Base-by-base conservation (phyloP, 108 stramenopile species). In the Nannochloropsis salina region DNA sequence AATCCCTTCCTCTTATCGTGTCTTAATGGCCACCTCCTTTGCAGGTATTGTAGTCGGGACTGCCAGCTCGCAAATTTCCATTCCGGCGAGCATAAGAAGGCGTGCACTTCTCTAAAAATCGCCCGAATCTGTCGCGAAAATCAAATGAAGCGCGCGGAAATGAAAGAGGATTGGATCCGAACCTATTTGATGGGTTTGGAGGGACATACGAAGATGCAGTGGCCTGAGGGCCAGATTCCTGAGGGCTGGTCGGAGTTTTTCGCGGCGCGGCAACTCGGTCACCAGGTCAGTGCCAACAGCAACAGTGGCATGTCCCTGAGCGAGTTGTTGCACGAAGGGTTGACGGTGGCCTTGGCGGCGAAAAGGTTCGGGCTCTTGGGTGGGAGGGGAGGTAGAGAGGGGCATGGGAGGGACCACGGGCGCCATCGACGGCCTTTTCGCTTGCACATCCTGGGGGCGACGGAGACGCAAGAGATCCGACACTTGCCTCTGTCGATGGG, bases 51-150 rank as follows among this genome's bases (percentile, higher is more conserved):
- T 6, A n/a, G 20, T n/a, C 61, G 61, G 20, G 61, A 74, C 61
- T 74, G 61, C 8, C 61, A 74, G 8, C 61, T 74, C 3, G 61
- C 61, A 15, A 74, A 74, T n/a, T 74, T 74, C 61, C 61, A 74
- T 8, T 74, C 61, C 2, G 61, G 61, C 5, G 61, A n/a, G 20
- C 61, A 74, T n/a, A 74, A 74, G n/a, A 15, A 74, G n/a, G 61
- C 61, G 20, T 74, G 61, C 8, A 74, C 61, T 74, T 15, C 61
- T n/a, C 61, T 74, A 15, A 74, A 74, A 74, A 74, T 74, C 61
- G 61, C 61, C 20, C 61, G 61, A n/a, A 74, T 74, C 61, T 74
- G 61, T n/a, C 61, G 61, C 8, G 61, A 74, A 74, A 74, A 74
- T 74, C 20, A 3, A n/a, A n/a, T 15, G 8, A 74, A n/a, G 3